Evolutionary conservation across 2,329 filamentous ascomycete species (phyloP).

Genomic region (Fusarium buharicum): DNA sequence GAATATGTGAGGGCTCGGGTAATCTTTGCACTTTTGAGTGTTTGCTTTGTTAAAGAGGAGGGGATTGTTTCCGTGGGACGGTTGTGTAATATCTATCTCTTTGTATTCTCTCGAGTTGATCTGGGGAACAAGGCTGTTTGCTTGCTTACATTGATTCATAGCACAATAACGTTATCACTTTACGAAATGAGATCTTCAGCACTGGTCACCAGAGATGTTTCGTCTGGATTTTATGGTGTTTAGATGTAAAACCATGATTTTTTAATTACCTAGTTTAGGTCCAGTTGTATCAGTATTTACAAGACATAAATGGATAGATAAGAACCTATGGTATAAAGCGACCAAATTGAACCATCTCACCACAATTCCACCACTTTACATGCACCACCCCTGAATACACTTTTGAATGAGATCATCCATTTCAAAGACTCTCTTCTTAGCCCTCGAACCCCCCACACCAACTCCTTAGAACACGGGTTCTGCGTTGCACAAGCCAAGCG

Average conservation of each 20-base stretch:
- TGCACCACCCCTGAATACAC: background rate
- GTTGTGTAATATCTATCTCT: constrained; percentile 5
- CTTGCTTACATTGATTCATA: background rate
- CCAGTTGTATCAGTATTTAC: accelerated
- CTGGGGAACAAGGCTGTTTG: background rate
- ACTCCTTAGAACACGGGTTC: constrained; percentile 2
- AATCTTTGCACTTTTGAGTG: constrained; percentile 5
- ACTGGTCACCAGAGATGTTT: background rate
- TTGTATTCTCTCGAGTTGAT: background rate
- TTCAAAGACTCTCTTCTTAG: background rate
- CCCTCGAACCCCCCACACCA: background rate
- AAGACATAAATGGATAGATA: no score
- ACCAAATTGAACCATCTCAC: background rate
- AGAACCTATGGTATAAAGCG: background rate
- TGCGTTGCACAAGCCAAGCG: constrained; percentile 26
- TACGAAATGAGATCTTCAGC: background rate
- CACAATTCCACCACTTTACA: background rate
- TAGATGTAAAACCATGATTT: background rate
- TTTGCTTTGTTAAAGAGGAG: constrained; percentile 15
- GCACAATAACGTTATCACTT: background rate
- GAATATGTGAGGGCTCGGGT: background rate
- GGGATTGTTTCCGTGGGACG: constrained; percentile 21
- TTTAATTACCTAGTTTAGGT: background rate
- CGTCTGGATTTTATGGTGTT: constrained; percentile 1
- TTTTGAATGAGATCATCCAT: constrained; percentile 5